Evolutionary conservation across 306 rosid genomes (phyloP).

Genomic region (Cucumis melo): DNA sequence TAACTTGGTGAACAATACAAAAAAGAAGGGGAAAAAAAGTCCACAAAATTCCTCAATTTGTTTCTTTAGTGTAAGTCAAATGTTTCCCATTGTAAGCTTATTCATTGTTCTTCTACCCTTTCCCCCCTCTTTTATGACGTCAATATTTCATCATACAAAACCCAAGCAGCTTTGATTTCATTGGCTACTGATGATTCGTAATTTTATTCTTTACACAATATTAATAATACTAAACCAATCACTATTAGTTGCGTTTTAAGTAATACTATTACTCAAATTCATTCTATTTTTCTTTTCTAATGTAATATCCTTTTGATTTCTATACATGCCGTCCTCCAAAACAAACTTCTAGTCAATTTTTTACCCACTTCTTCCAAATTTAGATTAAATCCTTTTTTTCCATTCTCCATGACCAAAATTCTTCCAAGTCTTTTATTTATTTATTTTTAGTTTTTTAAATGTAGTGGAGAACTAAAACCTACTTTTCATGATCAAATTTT

Average conservation of each 20-base stretch:
- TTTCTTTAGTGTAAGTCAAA: neutral
- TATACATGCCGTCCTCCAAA: too few species aligned
- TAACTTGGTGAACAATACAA: neutral
- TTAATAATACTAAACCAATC: too few species aligned
- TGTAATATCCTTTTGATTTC: too few species aligned
- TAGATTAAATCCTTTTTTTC: neutral
- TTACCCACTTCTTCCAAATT: too few species aligned
- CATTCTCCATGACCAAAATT: neutral
- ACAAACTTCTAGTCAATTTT: too few species aligned
- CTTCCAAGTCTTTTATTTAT: neutral
- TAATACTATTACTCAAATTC: too few species aligned
- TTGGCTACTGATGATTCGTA: neutral
- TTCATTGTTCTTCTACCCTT: neutral
- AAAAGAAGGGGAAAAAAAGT: neutral
- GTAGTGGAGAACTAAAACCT: neutral
- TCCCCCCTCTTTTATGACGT: neutral
- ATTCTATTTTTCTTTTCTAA: too few species aligned
- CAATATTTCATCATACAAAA: neutral
- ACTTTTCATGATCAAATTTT: neutral
- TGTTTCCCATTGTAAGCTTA: neutral
- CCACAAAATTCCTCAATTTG: neutral
- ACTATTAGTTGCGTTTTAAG: too few species aligned
- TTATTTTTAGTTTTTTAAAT: too few species aligned
- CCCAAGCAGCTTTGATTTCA: neutral
- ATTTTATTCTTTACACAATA: too few species aligned